Evolutionary conservation across 495 filamentous ascomycete species (phyloP), one percentile per base, ranked within the genome.

Genomic region (Aspergillus cavernicola): DNA sequence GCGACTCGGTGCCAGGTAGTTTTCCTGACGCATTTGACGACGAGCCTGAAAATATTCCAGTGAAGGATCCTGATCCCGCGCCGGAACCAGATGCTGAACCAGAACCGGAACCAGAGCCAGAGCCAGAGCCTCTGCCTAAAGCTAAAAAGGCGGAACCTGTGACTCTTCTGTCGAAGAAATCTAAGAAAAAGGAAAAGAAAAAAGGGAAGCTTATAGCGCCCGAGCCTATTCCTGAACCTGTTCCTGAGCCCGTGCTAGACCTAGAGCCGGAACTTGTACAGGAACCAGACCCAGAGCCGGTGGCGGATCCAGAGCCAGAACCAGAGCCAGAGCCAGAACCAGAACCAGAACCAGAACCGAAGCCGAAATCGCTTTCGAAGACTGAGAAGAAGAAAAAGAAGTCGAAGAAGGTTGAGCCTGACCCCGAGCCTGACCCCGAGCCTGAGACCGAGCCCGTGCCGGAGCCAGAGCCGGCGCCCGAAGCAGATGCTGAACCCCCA

Each of bases 1-100:
- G 66, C 18, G 72, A 76, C 18, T 59, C 63, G 2, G 68, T 75
- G 11, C 73, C 73, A 7, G 73, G 73, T 16, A 70, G 73, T 48
- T 76, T 76, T 38, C 73, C 69, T 19, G 64, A 60, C 42, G 57
- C 55, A 9, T 61, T 64, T 55, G 64, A 66, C 18, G 58, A 61
- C 45, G 55, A 59, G 8, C 41, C 45, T 22, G 64, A 66, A 19
- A 49, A 58, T 11, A 12, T 26, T n/a, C 52, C 45, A n/a, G 54
- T 56, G 4, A 50, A 37, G 9, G 58, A 61, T 12, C 55, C 50
- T 19, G 57, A 59, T 20, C 45, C 46, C 24, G 37, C 48, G 20
- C 57, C 43, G 13, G 53, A 58, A 12, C 55, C 49, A 3, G 49
- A 28, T 28, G 4, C 24, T 8, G 31, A 56, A 16, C 53, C 37